phyloP scores from a whole-genome alignment of 2,329 filamentous ascomycete genomes.

The Ceratocystis destructans region DNA sequence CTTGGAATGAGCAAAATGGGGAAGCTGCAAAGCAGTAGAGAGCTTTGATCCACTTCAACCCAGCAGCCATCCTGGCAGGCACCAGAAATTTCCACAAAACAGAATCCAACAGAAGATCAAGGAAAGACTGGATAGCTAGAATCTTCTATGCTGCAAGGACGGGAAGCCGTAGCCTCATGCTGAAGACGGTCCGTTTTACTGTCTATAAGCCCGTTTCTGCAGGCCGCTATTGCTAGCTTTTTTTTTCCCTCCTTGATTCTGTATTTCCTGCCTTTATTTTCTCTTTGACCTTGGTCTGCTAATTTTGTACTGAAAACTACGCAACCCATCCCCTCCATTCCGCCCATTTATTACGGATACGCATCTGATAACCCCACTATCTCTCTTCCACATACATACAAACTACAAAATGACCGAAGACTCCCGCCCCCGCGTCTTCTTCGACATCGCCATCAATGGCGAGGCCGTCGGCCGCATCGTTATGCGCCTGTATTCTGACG shows the following conservation, averaged over 20 bases:
- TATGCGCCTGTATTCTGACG: constrained; percentile 64
- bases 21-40: not conserved
- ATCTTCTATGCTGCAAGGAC: constrained; percentile 13
- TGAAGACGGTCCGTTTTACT: not conserved
- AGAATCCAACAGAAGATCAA: constrained; percentile 11
- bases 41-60: not conserved
- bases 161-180: not conserved
- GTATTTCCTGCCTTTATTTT: constrained; percentile 5
- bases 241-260: not conserved
- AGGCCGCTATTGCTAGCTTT: not conserved
- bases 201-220: not conserved
- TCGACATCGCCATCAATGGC: constrained; percentile 75
- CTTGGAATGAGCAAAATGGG: not conserved
- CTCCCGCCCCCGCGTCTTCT: constrained; percentile 68
- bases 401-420: constrained; percentile 27
- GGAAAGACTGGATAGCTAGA: constrained; percentile 13
- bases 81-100: not conserved
- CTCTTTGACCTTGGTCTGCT: not conserved
- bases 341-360: not conserved
- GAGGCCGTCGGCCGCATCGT: constrained; percentile 61
- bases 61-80: not conserved
- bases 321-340: not conserved
- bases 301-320: not conserved
- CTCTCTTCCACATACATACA: constrained; percentile 9
- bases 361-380: constrained; percentile 10